Conservation (phyloP, 169 alveolate genomes). For the Toxoplasma gondii region DNA sequence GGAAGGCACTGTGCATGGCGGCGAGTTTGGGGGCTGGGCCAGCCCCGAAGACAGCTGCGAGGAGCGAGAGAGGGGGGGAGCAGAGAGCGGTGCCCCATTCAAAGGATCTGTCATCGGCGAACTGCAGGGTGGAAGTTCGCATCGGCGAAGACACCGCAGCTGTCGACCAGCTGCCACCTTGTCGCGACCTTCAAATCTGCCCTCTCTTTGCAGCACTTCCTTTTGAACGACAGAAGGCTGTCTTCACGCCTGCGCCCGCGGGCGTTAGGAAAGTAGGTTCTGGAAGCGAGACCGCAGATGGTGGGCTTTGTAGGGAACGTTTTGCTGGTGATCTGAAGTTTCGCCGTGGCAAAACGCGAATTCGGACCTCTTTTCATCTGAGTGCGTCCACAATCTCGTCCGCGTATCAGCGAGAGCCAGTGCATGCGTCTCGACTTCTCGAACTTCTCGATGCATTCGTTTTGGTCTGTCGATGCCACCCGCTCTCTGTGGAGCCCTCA, state of each 20-base stretch:
- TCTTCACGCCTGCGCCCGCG: conserved; percentile 93
- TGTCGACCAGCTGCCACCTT: not conserved
- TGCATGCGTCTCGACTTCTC: not conserved
- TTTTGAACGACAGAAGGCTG: conserved; percentile 93
- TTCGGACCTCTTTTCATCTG: no score
- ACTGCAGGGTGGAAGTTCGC: not conserved
- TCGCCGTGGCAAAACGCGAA: no score
- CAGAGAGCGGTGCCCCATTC: not conserved
- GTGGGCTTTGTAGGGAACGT: no score
- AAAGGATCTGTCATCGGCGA: not conserved
- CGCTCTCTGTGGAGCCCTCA: not conserved
- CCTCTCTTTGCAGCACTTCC: conserved; percentile 98
- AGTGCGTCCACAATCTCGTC: no score
- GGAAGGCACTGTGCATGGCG: conserved; percentile 97
- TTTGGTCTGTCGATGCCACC: not conserved
- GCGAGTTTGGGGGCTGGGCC: conserved; percentile 60
- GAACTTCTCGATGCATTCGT: no score
- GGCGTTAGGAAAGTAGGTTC: conserved; percentile 78
- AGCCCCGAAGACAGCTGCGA: not conserved
- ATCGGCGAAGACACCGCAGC: not conserved
- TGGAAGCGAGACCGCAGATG: no score
- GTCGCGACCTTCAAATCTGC: conserved; percentile 81
- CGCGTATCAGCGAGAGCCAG: not conserved
- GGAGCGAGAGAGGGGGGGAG: not conserved
- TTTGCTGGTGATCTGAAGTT: no score